Percentiles rank a stretch among this genome's conserved stretches.
phyloP scores from a whole-genome alignment of 2,329 filamentous ascomycete species.

The Colletotrichum australisinense region DNA sequence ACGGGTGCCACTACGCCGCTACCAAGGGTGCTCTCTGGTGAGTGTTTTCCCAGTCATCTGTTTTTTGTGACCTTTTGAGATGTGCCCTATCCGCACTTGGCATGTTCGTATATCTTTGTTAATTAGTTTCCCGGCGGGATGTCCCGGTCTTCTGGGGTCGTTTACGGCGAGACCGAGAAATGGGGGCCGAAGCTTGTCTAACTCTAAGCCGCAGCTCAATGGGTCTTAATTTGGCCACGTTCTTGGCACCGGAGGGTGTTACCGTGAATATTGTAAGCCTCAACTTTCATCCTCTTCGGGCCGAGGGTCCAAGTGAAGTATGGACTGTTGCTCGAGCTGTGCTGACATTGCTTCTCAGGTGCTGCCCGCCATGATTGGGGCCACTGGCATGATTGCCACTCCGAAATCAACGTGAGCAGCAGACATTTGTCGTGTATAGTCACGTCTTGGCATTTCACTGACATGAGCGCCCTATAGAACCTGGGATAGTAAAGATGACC shows the following conservation, averaged over 20 bases:
- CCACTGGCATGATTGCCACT: constrained; percentile 49
- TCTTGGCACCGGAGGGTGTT: constrained; percentile 46
- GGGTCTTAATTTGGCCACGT: constrained; percentile 47
- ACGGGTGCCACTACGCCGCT: constrained; percentile 50
- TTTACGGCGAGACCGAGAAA: background rate
- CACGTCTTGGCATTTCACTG: background rate
- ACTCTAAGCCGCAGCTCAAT: constrained; percentile 42
- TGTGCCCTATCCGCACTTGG: background rate
- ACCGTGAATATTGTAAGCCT: constrained; percentile 48
- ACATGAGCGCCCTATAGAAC: constrained; percentile 36
- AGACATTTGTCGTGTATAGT: background rate
- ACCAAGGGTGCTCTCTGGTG: constrained; percentile 43
- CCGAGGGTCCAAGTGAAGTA: background rate
- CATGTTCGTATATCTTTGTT: background rate
- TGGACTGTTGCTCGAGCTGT: background rate
- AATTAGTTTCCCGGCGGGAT: background rate
- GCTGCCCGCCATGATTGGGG: constrained; percentile 49
- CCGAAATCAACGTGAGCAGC: constrained; percentile 43
- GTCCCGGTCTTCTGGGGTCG: background rate
- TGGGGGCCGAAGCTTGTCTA: background rate
- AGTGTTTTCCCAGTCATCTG: background rate
- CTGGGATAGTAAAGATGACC: constrained; percentile 44
- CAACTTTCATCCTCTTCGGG: background rate
- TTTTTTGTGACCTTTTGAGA: background rate
- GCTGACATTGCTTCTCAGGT: constrained; percentile 40